phyloP scores from a whole-genome alignment of 768 basidiomycete genomes.

The Hygrocybe coccinea region DNA sequence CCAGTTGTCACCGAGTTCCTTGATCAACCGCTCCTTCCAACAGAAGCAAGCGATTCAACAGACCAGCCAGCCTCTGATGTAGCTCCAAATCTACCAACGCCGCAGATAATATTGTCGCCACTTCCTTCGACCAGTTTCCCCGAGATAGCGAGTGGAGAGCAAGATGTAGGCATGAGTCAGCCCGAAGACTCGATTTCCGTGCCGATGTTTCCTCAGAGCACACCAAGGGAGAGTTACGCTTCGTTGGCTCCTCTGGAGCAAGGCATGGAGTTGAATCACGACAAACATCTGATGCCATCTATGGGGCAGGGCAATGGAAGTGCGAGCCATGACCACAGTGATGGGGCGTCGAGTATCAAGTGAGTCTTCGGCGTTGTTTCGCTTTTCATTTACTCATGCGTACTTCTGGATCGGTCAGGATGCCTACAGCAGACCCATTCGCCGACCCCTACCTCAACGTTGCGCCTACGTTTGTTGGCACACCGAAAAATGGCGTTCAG shows the following conservation, averaged over 20 bases:
- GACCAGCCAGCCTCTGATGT: neutral
- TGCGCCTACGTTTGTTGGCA: too few species aligned
- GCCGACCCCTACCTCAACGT: neutral
- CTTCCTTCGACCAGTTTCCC: neutral
- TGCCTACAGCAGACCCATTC: slow-evolving; percentile 3
- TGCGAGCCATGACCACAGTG: neutral
- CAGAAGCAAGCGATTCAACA: neutral
- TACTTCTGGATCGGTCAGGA: neutral
- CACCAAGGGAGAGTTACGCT: neutral
- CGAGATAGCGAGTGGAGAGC: too few species aligned
- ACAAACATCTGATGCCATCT: neutral
- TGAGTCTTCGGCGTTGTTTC: neutral
- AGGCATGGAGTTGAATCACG: neutral
- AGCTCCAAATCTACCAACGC: too few species aligned
- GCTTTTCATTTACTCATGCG: neutral
- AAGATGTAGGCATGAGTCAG: neutral
- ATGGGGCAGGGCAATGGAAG: neutral
- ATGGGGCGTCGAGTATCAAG: neutral
- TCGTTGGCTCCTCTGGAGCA: neutral
- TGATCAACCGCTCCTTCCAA: neutral
- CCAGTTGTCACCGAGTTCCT: neutral
- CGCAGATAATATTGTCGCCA: neutral
- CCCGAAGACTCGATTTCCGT: neutral
- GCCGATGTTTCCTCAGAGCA: neutral
- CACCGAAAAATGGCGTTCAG: neutral